phyloP scores from a whole-genome alignment of 2,329 filamentous ascomycete species.

The Phyllosticta paracitricarpa region DNA sequence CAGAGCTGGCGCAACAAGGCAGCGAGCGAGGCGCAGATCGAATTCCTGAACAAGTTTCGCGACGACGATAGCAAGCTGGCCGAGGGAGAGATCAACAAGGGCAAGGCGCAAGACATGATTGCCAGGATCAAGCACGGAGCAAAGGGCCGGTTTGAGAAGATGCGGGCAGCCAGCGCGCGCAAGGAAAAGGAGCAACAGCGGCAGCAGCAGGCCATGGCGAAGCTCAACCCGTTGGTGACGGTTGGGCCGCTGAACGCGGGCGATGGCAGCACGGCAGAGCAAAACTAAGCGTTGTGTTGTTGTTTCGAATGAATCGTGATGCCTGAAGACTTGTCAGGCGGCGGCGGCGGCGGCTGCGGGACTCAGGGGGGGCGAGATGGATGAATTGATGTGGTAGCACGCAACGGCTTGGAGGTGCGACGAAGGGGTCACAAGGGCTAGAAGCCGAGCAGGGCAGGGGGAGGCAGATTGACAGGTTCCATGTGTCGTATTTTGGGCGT shows the following conservation, averaged over 20 bases:
- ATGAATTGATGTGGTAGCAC: background rate
- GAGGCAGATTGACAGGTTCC: background rate
- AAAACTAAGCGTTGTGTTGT: background rate
- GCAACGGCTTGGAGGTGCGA: background rate
- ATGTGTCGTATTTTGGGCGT: background rate
- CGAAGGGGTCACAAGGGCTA: background rate
- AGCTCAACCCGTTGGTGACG: slow-evolving; percentile 7
- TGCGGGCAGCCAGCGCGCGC: slow-evolving; percentile 20
- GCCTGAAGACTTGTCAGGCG: background rate
- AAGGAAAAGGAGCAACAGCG: slow-evolving; percentile 30
- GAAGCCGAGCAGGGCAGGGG: background rate
- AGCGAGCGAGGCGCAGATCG: slow-evolving; percentile 53
- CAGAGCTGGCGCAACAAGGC: slow-evolving; percentile 60
- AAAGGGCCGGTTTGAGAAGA: slow-evolving; percentile 42
- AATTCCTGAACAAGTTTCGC: slow-evolving; percentile 59
- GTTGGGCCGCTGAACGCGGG: slow-evolving; percentile 3
- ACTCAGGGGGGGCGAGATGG: background rate
- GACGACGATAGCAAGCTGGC: slow-evolving; percentile 45
- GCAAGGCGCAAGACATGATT: slow-evolving; percentile 80
- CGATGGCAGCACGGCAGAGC: background rate
- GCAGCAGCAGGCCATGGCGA: slow-evolving; percentile 37
- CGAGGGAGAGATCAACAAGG: slow-evolving; percentile 57
- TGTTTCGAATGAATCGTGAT: background rate
- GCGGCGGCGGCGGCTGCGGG: background rate
- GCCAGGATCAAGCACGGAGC: slow-evolving; percentile 83